phyloP scores from a whole-genome alignment of 78 protist species.

The Corallochytrium limacisporum region DNA sequence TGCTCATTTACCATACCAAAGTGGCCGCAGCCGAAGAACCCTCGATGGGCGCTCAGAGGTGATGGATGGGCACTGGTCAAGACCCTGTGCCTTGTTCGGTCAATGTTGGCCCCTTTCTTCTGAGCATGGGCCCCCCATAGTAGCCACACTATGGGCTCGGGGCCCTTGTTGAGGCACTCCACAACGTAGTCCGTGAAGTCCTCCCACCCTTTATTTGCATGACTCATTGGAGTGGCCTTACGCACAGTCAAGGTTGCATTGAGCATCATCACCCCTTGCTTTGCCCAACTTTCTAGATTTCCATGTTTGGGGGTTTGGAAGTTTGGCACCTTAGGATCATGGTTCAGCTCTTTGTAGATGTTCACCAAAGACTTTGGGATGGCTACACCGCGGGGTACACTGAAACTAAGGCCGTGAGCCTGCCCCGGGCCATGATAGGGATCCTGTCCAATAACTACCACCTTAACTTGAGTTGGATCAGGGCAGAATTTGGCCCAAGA shows the following conservation, averaged over 20 bases:
- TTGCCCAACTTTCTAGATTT: slow-evolving; percentile 54
- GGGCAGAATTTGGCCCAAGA: no score
- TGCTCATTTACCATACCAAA: slow-evolving; percentile 33
- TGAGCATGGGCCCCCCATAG: neutral
- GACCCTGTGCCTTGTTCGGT: slow-evolving; percentile 16
- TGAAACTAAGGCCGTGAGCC: slow-evolving; percentile 72
- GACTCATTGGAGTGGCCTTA: slow-evolving; percentile 24
- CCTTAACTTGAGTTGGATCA: no score
- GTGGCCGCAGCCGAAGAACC: slow-evolving; percentile 37
- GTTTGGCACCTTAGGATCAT: slow-evolving; percentile 24
- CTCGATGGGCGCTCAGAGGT: slow-evolving; percentile 19
- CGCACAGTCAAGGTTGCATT: slow-evolving; percentile 62
- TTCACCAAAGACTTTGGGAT: slow-evolving; percentile 42
- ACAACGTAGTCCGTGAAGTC: slow-evolving; percentile 42
- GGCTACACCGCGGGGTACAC: slow-evolving; percentile 32
- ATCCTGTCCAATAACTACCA: slow-evolving; percentile 59
- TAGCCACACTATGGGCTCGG: neutral
- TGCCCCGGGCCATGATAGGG: slow-evolving; percentile 59
- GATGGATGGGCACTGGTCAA: slow-evolving; percentile 53
- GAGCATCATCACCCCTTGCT: slow-evolving; percentile 70
- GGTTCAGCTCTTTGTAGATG: slow-evolving; percentile 49
- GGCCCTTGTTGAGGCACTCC: neutral
- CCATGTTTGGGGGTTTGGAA: slow-evolving; percentile 33
- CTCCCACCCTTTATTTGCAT: slow-evolving; percentile 33
- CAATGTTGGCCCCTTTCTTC: slow-evolving; percentile 4